A percentile compares a stretch with the other conserved stretches of the same genome.
Evolutionary conservation across 352 stramenopile genomes (phyloP).

Genomic region (Peronospora destructor): DNA sequence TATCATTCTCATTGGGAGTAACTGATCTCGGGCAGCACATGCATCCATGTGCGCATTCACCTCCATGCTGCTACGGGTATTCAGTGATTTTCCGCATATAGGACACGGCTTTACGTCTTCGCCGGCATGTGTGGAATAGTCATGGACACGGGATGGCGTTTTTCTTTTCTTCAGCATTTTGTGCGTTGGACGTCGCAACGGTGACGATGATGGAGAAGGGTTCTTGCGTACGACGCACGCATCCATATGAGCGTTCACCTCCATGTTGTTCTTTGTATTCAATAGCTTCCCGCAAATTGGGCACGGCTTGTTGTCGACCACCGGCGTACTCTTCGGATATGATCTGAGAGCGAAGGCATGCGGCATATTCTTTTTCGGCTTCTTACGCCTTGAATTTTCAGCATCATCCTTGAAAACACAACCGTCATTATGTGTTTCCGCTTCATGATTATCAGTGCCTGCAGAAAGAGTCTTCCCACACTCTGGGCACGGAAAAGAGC

Average conservation of each 20-base stretch:
- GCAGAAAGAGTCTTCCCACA: constrained; percentile 22
- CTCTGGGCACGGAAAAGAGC: constrained; percentile 19
- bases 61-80: constrained; percentile 40
- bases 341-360: constrained; percentile 4
- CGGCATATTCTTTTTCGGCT: constrained; percentile 4
- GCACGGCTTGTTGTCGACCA: constrained; percentile 28
- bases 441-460: not conserved
- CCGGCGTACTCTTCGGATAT: constrained; percentile 1
- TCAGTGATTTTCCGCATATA: constrained; percentile 52
- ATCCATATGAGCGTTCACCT: constrained; percentile 66
- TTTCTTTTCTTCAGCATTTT: constrained; percentile 21
- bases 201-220: constrained; percentile 3
- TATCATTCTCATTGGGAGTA: not conserved
- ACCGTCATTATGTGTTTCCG: not conserved
- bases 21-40: constrained; percentile 25
- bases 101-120: constrained; percentile 35
- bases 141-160: constrained; percentile 3
- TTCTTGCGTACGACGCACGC: constrained; percentile 30
- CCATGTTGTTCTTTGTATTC: constrained; percentile 40
- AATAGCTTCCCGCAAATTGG: constrained; percentile 52
- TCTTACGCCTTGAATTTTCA: constrained; percentile 3
- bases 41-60: constrained; percentile 63
- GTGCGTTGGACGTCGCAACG: constrained; percentile 2
- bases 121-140: not conserved
- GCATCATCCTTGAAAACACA: not conserved